Evolutionary conservation across 345 rosid genomes (phyloP).

Genomic region (Populus ilicifolia): DNA sequence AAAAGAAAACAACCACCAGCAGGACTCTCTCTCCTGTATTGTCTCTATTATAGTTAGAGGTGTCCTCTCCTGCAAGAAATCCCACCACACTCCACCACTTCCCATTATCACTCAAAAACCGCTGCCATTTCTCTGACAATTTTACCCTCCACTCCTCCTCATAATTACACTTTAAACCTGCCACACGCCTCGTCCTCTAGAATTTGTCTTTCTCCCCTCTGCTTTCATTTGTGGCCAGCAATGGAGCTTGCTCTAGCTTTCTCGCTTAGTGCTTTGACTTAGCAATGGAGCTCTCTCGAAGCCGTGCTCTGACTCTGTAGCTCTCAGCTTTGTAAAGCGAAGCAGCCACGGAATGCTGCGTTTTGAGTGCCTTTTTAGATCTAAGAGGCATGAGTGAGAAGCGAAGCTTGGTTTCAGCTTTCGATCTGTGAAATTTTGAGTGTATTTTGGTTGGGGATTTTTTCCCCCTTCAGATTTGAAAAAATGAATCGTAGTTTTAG

Average conservation of each 20-base stretch:
- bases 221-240: not conserved
- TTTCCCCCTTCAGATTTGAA: not conserved
- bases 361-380: constrained; percentile 12
- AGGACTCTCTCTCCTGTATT: not conserved
- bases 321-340: not conserved
- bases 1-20: not conserved
- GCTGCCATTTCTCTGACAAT: not conserved
- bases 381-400: not conserved
- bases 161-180: constrained; percentile 7
- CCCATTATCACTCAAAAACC: not conserved
- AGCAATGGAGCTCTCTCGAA: not conserved
- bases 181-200: constrained; percentile 4
- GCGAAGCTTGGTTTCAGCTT: constrained; percentile 3
- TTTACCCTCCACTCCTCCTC: not conserved
- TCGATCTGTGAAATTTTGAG: constrained; percentile 11
- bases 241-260: not conserved
- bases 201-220: not conserved
- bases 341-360: not conserved
- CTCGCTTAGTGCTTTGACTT: not conserved
- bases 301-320: not conserved
- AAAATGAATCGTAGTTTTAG: constrained; percentile 94
- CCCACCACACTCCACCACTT: not conserved
- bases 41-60: not conserved
- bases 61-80: constrained; percentile 12
- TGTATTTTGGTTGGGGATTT: not conserved